Evolutionary conservation across 441 rosid genomes (phyloP).

Genomic region (Populus hybrid): DNA sequence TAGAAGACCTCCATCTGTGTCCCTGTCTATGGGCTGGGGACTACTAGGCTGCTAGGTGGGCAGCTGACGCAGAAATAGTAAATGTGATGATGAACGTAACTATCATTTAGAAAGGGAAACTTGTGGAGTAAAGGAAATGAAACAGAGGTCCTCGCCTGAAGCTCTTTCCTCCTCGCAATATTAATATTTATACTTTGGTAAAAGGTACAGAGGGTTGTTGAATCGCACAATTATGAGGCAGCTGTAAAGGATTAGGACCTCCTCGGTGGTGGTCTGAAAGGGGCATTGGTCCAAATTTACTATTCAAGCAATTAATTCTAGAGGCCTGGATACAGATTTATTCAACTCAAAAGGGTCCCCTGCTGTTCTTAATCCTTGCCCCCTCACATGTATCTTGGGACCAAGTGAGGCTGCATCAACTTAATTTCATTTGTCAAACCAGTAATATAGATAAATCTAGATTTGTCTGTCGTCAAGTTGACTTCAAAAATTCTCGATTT

Average conservation of each 20-base stretch:
- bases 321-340: background rate
- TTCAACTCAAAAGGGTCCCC: slow-evolving; percentile 17
- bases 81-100: background rate
- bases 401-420: background rate
- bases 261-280: slow-evolving; percentile 1
- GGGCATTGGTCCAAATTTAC: slow-evolving; percentile 20
- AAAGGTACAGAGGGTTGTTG: slow-evolving; percentile 21
- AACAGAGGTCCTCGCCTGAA: too few relatives aligned
- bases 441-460: too few relatives aligned
- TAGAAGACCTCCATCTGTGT: background rate
- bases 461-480: too few relatives aligned
- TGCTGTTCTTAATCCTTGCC: background rate
- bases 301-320: slow-evolving; percentile 21
- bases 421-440: background rate
- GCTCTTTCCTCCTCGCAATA: background rate
- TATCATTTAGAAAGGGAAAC: too few relatives aligned
- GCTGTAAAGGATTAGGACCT: slow-evolving; percentile 23
- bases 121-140: too few relatives aligned
- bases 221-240: slow-evolving; percentile 24
- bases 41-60: background rate
- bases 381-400: slow-evolving; percentile 8
- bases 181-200: background rate
- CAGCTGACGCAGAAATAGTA: background rate
- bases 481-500: too few relatives aligned
- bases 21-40: background rate